Evolutionary conservation across 176 grass and related monocot species (phyloP).

Genomic region (Carex kokanica): DNA sequence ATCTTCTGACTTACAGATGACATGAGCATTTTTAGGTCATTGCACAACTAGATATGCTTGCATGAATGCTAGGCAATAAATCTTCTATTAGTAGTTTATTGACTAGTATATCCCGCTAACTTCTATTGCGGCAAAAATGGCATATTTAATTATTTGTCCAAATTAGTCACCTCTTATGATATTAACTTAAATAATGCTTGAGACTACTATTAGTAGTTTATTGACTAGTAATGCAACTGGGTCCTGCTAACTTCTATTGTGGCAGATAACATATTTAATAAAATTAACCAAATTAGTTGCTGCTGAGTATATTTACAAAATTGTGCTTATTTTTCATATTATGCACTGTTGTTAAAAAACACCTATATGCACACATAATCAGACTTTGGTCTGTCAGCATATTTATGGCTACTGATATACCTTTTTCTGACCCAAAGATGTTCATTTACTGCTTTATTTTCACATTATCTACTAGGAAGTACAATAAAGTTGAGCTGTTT

Average conservation of each 20-base stretch:
- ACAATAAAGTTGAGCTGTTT: not conserved
- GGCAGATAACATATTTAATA: not conserved
- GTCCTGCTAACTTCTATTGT: not conserved
- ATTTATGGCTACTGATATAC: not conserved
- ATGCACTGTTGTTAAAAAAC: too few relatives aligned
- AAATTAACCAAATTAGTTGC: not conserved
- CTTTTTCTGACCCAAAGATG: not conserved
- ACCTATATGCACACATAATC: not conserved
- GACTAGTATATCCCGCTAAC: not conserved
- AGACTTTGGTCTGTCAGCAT: not conserved
- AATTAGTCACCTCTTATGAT: not conserved
- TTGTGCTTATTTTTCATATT: not conserved
- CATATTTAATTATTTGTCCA: not conserved
- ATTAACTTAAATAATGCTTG: not conserved
- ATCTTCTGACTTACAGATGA: not conserved
- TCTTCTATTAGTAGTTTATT: constrained; percentile 15
- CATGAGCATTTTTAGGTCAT: not conserved
- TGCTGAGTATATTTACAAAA: not conserved
- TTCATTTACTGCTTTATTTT: not conserved
- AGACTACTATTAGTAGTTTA: constrained; percentile 13
- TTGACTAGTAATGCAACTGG: not conserved
- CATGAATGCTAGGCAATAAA: constrained; percentile 4
- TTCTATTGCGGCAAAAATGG: not conserved
- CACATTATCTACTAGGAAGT: not conserved
- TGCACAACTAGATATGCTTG: not conserved